phyloP scores from a whole-genome alignment of 805 yeast species.

The Zygoascus biomembranicola region DNA sequence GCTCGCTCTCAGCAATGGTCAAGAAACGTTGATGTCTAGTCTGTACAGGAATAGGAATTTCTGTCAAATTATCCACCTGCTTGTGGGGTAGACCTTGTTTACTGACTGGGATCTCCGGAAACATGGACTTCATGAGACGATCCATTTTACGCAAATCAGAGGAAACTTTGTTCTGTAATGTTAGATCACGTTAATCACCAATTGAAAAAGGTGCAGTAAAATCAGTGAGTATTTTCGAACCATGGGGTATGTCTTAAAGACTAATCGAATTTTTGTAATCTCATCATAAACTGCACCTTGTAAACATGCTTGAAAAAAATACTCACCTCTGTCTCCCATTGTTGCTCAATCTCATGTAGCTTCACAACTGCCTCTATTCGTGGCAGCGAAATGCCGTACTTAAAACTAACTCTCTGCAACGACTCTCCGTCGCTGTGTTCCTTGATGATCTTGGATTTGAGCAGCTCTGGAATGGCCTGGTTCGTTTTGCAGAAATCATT shows the following conservation, averaged over 20 bases:
- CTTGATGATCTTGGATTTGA: conserved; percentile 52
- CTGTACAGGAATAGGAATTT: conserved; percentile 83
- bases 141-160: conserved; percentile 54
- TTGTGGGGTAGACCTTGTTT: conserved; percentile 23
- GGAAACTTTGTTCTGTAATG: conserved; percentile 38
- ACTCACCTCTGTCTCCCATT: conserved; percentile 57
- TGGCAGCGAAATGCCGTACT: conserved; percentile 71
- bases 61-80: conserved; percentile 74
- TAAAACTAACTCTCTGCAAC: conserved; percentile 66
- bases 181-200: neutral
- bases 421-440: conserved; percentile 49
- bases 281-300: conserved; percentile 29
- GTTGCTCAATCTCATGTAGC: conserved; percentile 56
- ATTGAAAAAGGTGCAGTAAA: conserved; percentile 19
- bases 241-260: conserved; percentile 62
- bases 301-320: neutral
- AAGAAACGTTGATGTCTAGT: conserved; percentile 75
- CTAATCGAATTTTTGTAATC: conserved; percentile 53
- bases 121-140: conserved; percentile 61
- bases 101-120: conserved; percentile 40
- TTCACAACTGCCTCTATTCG: conserved; percentile 83
- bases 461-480: conserved; percentile 45
- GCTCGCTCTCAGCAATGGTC: conserved; percentile 88
- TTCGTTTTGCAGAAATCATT: conserved; percentile 67
- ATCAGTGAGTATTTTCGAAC: conserved; percentile 33